Evolutionary conservation across 208 protist genomes (phyloP), one percentile per base, ranked within the genome.

Genomic region (Crithidia sp.): DNA sequence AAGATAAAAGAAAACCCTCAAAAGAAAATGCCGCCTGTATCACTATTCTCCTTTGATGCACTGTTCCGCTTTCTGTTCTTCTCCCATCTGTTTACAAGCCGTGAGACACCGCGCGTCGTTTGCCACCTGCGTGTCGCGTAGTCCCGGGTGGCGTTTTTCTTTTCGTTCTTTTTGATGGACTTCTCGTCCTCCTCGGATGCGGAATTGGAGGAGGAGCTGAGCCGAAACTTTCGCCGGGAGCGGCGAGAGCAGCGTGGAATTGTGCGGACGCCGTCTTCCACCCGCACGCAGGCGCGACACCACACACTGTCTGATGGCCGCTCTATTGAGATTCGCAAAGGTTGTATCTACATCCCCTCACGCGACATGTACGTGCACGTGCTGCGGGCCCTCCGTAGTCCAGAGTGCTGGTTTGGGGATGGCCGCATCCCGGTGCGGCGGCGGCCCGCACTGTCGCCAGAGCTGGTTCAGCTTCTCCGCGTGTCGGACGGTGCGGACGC

Each of bases 351-450:
- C 71, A 89, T 88, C 53, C 81, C 88, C 6, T 70, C 78, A 10
- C 82, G 88, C 47, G 76, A 84, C 28, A 67, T 68, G 14, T 86
- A 93, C 69, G 83, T 89, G 28, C 85, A 93, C 53, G 81, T 88
- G 16, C 68, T 79, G 53, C 70, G 79, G 49, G 88, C 82, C 7
- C 81, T 76, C 19, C 56, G 68, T 17, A 77, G 76, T 54, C 85
- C 88, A 13, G 76, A 79, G 43, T 58, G 45, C 43, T 93, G 81
- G 81, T 93, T 93, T 68, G 88, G 88, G 7, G 81, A 93, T 74
- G 83, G 76, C 8, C 74, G 75, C 39, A 45, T 86, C 45, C 81
- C 75, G 13, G 44, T 77, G 58, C 60, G 61, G 13, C 49, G 76
- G 40, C 76, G 88, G 43, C 60, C 43, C 9, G 70, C 75, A 44